A percentile compares a stretch with the other conserved stretches of the same genome.
Conservation (phyloP, 805 yeast species). For the Candida montana region DNA sequence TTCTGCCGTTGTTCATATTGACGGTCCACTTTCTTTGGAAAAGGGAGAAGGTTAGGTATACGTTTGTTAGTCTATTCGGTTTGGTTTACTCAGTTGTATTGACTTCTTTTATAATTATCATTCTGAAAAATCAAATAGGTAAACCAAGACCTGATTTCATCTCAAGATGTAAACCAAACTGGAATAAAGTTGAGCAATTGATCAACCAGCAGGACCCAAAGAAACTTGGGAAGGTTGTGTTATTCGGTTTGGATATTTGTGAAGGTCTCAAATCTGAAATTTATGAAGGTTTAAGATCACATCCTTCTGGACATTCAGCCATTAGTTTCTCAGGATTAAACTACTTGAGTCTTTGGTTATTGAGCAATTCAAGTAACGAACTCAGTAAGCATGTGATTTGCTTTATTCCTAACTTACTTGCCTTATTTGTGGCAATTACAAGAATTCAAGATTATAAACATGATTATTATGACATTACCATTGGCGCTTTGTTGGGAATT, state of each 20-base stretch:
- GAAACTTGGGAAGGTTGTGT: conserved; percentile 3
- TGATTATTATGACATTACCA: conserved; percentile 75
- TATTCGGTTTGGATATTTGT: conserved; percentile 43
- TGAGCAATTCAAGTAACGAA: conserved; percentile 46
- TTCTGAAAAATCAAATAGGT: conserved; percentile 76
- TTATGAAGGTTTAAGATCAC: conserved; percentile 70
- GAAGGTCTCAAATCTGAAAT: conserved; percentile 40
- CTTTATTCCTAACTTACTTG: conserved; percentile 55
- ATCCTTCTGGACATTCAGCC: conserved; percentile 78
- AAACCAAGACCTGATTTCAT: conserved; percentile 88
- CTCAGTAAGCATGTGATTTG: conserved; percentile 22
- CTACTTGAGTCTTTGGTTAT: conserved; percentile 54
- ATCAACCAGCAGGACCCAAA: conserved; percentile 8
- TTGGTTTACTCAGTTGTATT: conserved; percentile 5
- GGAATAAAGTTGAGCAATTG: conserved; percentile 9
- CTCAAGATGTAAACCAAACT: conserved; percentile 69
- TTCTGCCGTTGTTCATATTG: conserved; percentile 1
- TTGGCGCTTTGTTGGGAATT: conserved; percentile 69
- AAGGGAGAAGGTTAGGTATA: conserved; percentile 4
- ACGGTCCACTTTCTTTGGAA: conserved; percentile 3
- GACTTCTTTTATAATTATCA: conserved; percentile 19
- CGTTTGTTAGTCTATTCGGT: conserved; percentile 9
- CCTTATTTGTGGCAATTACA: conserved; percentile 70
- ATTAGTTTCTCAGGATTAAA: conserved; percentile 62
- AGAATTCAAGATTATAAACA: conserved; percentile 91